Evolutionary conservation across 192 early-diverging fungal genomes (phyloP), one percentile per base, ranked within the genome.

Genomic region (Podila epigama): DNA sequence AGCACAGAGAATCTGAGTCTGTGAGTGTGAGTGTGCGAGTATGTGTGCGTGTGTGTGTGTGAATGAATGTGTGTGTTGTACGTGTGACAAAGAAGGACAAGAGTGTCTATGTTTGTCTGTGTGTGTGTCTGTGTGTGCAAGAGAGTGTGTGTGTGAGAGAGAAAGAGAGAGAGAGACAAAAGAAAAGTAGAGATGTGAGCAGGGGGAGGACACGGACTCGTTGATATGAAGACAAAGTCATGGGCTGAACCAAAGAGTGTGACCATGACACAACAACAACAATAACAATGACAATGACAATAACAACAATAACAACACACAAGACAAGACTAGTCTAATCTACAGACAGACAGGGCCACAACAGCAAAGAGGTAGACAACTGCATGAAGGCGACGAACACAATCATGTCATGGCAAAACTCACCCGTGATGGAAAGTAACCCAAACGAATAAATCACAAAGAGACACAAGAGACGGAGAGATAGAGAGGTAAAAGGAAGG

Each of bases 101-200:
- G 42, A 20, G 13, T 39, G 3, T 52, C 1, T n/a, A 52, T 52
- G 22, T 52, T 18, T 52, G 51, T 8, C 25, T 55, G 54, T 56
- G 54, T 56, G 11, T 58, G 15, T 39, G 36, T 58, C 34, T 9
- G 33, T 58, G 22, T 58, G 39, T 32, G 58, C 31, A 27, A 27
- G 58, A 40, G 58, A 22, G 18, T 60, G 39, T 9, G 27, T 53
- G 51, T 10, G 27, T 52, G 12, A 12, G 33, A 41, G 27, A 35
- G 63, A 41, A 39, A 25, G 63, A 55, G 37, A 16, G 34, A 27
- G 12, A 54, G 35, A 65, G 63, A 20, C 48, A 63, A 31, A 63
- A 22, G 31, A 12, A 16, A 42, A 29, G 4, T 25, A 22, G 37
- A 60, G 10, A 40, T 55, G 63, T 53, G 36, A 34, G 63, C 51